Percentiles rank a stretch among this genome's conserved stretches.
Evolutionary conservation across 2,329 filamentous ascomycete species (phyloP).

Genomic region (Zymoseptoria passerinii): DNA sequence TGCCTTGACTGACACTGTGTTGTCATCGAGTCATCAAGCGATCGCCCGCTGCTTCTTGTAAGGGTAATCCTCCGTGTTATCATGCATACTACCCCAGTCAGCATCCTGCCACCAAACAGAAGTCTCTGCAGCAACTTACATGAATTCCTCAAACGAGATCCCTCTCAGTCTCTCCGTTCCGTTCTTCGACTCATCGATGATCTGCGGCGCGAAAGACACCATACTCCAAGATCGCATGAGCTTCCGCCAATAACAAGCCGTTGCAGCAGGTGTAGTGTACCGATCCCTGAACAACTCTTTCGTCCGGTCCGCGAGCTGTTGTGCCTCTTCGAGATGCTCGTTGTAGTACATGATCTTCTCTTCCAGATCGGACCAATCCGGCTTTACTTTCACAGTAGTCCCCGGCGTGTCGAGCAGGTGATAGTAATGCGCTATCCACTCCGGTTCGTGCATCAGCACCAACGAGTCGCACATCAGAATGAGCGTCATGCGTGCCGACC

Average conservation of each 20-base stretch:
- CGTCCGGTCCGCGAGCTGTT: slow-evolving; percentile 15
- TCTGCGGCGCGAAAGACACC: slow-evolving; percentile 18
- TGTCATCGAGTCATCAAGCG: neutral
- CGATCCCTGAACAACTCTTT: slow-evolving; percentile 16
- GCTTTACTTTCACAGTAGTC: slow-evolving; percentile 20
- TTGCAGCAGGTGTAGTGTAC: slow-evolving; percentile 22
- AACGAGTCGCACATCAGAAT: slow-evolving; percentile 24
- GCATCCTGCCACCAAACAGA: neutral
- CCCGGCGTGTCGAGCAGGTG: slow-evolving; percentile 19
- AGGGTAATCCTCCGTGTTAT: neutral
- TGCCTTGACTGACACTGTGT: no score
- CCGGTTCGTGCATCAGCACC: slow-evolving; percentile 20
- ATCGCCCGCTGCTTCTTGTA: neutral
- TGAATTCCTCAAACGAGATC: slow-evolving; percentile 20
- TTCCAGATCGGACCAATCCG: slow-evolving; percentile 20
- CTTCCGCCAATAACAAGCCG: slow-evolving; percentile 26
- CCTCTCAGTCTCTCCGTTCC: slow-evolving; percentile 15
- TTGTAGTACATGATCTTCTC: slow-evolving; percentile 19
- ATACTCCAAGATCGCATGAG: slow-evolving; percentile 19
- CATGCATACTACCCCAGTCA: neutral
- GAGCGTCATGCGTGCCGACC: slow-evolving; percentile 24
- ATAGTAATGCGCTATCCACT: slow-evolving; percentile 24
- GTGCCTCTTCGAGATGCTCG: slow-evolving; percentile 13
- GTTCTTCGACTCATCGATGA: slow-evolving; percentile 2
- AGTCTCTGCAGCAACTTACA: neutral